Conservation (phyloP, 345 rosid species). For the Schrenkiella parvula region DNA sequence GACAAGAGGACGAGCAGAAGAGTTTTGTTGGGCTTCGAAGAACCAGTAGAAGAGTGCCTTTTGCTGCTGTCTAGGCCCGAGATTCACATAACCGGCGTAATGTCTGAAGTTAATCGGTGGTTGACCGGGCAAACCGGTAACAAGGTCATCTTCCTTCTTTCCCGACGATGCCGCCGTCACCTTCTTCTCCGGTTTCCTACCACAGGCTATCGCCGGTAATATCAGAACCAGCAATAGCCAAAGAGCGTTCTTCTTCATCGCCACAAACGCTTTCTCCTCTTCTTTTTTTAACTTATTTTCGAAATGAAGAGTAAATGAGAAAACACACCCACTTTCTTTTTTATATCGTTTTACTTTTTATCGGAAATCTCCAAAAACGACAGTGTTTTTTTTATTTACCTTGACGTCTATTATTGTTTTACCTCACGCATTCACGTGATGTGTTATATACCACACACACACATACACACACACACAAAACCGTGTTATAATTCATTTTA, state of each 20-base stretch:
- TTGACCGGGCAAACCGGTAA: slow-evolving; percentile 51
- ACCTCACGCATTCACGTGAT: not conserved
- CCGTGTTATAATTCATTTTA: not conserved
- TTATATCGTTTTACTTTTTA: not conserved
- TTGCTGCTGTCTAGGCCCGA: slow-evolving; percentile 23
- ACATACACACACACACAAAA: not conserved
- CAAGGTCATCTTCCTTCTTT: slow-evolving; percentile 41
- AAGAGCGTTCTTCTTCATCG: slow-evolving; percentile 25
- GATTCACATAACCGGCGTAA: slow-evolving; percentile 54
- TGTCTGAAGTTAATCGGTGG: slow-evolving; percentile 54
- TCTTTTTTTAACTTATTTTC: too few species aligned
- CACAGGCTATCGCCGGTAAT: slow-evolving; percentile 27
- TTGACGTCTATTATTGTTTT: not conserved
- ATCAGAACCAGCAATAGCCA: slow-evolving; percentile 24
- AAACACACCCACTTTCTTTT: not conserved
- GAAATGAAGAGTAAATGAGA: not conserved
- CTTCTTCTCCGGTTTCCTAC: slow-evolving; percentile 23
- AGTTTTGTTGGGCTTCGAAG: slow-evolving; percentile 48
- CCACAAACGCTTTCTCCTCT: not conserved
- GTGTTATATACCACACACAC: not conserved
- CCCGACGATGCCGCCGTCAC: not conserved
- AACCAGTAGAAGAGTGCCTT: slow-evolving; percentile 72
- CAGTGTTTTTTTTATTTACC: too few species aligned
- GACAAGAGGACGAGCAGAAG: slow-evolving; percentile 48
- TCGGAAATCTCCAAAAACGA: too few species aligned